Conservation (phyloP, 371 early-diverging fungal genomes). For the Lichtheimia ornata region DNA sequence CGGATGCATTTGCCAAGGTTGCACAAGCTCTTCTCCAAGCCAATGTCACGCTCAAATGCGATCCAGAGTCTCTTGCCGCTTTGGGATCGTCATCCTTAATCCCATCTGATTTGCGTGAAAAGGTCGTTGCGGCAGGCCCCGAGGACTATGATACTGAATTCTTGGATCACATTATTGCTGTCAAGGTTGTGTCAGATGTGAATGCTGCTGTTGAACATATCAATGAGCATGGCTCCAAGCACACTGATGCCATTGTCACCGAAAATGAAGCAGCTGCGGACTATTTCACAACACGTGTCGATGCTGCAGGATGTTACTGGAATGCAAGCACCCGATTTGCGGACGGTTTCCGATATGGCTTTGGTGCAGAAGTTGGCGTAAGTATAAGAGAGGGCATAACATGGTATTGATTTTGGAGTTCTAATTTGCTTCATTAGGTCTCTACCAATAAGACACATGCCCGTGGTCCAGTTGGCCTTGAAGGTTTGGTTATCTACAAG, state of each 20-base stretch:
- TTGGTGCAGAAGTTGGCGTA: slow-evolving; percentile 96
- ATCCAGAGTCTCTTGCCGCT: slow-evolving; percentile 30
- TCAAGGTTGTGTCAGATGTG: slow-evolving; percentile 75
- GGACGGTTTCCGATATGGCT: slow-evolving; percentile 97
- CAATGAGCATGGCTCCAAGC: slow-evolving; percentile 90
- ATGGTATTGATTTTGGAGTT: background rate
- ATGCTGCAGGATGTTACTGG: slow-evolving; percentile 97
- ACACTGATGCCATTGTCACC: slow-evolving; percentile 93
- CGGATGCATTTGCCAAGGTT: slow-evolving; percentile 48
- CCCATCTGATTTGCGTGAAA: slow-evolving; percentile 15
- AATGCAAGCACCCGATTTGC: slow-evolving; percentile 96
- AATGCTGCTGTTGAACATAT: slow-evolving; percentile 89
- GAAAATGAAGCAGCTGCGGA: slow-evolving; percentile 74
- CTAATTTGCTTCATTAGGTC: slow-evolving; percentile 35
- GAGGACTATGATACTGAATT: slow-evolving; percentile 90
- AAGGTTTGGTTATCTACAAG: slow-evolving; percentile 96
- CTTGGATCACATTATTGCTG: slow-evolving; percentile 83
- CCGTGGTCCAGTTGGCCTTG: slow-evolving; percentile 95
- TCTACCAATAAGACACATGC: slow-evolving; percentile 98
- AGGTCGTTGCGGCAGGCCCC: slow-evolving; percentile 28
- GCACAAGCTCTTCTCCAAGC: slow-evolving; percentile 57
- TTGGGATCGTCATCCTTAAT: slow-evolving; percentile 17
- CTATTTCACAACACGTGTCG: slow-evolving; percentile 86
- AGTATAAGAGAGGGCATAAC: slow-evolving; percentile 4
- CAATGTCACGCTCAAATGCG: slow-evolving; percentile 68